phyloP scores from a whole-genome alignment of 345 rosid genomes.

The Eucalyptus victrix region DNA sequence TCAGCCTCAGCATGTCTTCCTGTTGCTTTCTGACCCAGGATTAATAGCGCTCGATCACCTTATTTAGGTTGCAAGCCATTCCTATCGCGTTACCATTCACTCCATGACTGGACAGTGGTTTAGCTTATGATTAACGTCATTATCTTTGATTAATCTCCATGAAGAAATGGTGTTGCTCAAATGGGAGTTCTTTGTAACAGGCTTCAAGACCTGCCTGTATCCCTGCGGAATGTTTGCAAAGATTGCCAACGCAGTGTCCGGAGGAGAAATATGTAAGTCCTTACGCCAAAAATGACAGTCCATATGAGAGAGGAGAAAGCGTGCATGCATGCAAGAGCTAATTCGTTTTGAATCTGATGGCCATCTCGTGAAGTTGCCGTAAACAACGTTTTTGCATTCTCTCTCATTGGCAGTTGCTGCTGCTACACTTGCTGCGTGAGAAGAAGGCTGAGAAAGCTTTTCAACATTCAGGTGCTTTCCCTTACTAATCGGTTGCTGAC shows the following conservation, averaged over 20 bases:
- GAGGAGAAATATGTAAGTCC: slow-evolving; percentile 68
- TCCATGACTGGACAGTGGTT: background rate
- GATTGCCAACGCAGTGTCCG: slow-evolving; percentile 63
- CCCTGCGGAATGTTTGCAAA: slow-evolving; percentile 79
- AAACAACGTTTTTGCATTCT: slow-evolving; percentile 74
- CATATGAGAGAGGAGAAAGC: background rate
- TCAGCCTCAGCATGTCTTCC: background rate
- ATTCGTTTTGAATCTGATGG: background rate
- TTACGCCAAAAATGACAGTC: background rate
- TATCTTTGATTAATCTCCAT: background rate
- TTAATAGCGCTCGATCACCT: background rate
- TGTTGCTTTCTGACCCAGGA: background rate
- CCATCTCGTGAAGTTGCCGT: slow-evolving; percentile 83
- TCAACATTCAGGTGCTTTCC: slow-evolving; percentile 68
- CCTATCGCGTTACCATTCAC: background rate
- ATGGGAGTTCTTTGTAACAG: slow-evolving; percentile 12
- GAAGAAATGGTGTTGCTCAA: background rate
- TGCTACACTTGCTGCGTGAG: slow-evolving; percentile 88
- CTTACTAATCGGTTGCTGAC: background rate
- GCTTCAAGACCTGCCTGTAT: slow-evolving; percentile 64
- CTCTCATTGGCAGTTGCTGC: slow-evolving; percentile 77
- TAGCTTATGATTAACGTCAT: background rate
- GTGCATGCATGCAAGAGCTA: background rate
- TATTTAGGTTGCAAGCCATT: background rate
- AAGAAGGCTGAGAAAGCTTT: slow-evolving; percentile 68